phyloP scores from a whole-genome alignment of 768 basidiomycete species.

The Grammothele lineata region DNA sequence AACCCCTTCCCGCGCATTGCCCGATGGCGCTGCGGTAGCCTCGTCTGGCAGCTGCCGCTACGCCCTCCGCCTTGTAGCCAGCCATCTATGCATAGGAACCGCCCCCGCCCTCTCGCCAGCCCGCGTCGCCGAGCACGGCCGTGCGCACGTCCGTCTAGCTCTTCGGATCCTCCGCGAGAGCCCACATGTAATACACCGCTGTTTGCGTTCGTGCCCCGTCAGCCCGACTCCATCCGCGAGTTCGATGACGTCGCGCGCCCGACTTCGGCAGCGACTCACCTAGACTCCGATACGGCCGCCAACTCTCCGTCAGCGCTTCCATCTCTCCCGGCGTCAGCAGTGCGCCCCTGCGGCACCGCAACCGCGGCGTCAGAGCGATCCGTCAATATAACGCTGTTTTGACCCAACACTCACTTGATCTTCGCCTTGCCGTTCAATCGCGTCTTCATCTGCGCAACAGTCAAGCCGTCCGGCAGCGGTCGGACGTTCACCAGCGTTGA shows the following conservation, averaged over 20 bases:
- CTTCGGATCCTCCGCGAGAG: constrained; percentile 41
- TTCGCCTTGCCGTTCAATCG: constrained; percentile 68
- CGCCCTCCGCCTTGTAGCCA: no score
- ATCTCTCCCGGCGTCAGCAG: constrained; percentile 79
- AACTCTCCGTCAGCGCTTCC: constrained; percentile 67
- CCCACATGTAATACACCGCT: constrained; percentile 91
- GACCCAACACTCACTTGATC: constrained; percentile 50
- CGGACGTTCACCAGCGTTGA: constrained; percentile 17
- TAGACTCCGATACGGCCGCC: constrained; percentile 81
- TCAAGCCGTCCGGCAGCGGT: constrained; percentile 57
- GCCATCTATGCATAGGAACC: no score
- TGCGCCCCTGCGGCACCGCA: constrained; percentile 49
- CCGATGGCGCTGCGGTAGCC: no score
- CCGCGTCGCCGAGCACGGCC: not conserved
- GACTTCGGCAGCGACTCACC: constrained; percentile 46
- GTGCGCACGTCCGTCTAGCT: not conserved
- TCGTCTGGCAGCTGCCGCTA: no score
- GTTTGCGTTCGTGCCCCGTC: not conserved
- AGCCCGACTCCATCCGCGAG: not conserved
- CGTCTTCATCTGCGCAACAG: constrained; percentile 50
- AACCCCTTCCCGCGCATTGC: no score
- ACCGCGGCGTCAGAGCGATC: constrained; percentile 11
- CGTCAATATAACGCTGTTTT: not conserved
- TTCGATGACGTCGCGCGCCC: no score
- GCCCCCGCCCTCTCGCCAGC: no score